Percentiles rank a stretch among this genome's conserved stretches.
phyloP scores from a whole-genome alignment of 23 red algal species.

The Chondrus crispus region DNA sequence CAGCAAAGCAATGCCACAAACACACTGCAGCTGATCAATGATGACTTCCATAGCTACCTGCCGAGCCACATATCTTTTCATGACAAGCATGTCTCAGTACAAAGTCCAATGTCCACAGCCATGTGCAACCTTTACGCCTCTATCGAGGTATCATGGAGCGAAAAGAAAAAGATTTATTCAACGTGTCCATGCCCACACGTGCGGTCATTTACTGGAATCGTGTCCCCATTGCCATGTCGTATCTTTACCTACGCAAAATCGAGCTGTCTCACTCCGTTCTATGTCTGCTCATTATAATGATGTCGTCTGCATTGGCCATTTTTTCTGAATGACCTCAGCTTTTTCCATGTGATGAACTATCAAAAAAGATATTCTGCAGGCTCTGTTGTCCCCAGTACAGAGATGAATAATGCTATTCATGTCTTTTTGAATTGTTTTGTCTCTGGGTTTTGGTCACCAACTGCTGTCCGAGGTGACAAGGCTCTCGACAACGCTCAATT shows the following conservation, averaged over 20 bases:
- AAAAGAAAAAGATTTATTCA: not conserved
- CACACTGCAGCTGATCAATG: not conserved
- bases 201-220: too few relatives aligned
- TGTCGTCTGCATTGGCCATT: not conserved
- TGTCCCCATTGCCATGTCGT: too few relatives aligned
- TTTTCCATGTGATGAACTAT: not conserved
- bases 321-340: not conserved
- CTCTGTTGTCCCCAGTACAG: not conserved
- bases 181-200: not conserved
- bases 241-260: too few relatives aligned
- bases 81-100: not conserved
- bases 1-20: not conserved
- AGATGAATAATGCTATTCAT: not conserved
- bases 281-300: not conserved
- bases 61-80: not conserved
- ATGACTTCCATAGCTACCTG: conserved; percentile 25
- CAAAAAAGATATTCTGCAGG: not conserved
- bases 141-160: not conserved
- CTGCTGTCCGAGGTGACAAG: not conserved
- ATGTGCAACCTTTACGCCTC: too few relatives aligned
- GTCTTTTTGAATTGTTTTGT: not conserved
- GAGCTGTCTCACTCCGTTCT: too few relatives aligned
- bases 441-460: not conserved
- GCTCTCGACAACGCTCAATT: not conserved
- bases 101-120: not conserved